Conservation (phyloP, 176 grass and related monocot genomes). For the Melocanna baccifera region DNA sequence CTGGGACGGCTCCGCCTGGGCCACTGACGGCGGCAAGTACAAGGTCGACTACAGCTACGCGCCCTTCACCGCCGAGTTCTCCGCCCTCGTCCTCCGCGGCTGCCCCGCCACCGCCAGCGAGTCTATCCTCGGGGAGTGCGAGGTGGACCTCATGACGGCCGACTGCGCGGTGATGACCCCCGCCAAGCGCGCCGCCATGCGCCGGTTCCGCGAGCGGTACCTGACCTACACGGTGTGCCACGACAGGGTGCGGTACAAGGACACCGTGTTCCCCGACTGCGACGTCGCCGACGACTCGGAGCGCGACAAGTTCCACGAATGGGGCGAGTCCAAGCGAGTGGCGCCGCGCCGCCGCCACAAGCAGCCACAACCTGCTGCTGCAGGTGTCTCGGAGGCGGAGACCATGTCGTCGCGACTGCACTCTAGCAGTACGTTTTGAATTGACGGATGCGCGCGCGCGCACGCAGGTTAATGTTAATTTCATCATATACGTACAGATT, state of each 20-base stretch:
- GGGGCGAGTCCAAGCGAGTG: conserved; percentile 63
- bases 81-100: conserved; percentile 51
- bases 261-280: conserved; percentile 74
- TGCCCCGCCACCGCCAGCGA: conserved; percentile 23
- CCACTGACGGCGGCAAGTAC: conserved; percentile 68
- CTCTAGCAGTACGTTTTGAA: no score
- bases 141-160: conserved; percentile 59
- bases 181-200: conserved; percentile 63
- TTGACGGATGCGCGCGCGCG: no score
- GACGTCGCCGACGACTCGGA: conserved; percentile 35
- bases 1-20: conserved; percentile 90
- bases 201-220: conserved; percentile 51
- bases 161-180: conserved; percentile 65
- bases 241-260: conserved; percentile 59
- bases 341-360: background rate
- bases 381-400: no score
- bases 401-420: no score
- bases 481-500: no score
- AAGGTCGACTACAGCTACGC: conserved; percentile 74
- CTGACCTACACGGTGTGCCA: conserved; percentile 78
- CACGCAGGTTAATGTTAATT: no score
- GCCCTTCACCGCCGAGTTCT: conserved; percentile 65
- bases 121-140: conserved; percentile 36
- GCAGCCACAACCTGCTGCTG: no score
- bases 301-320: conserved; percentile 41